Base-by-base conservation (phyloP, 1,284 basidiomycete species). In the Cutaneotrichosporon arboriforme region DNA sequence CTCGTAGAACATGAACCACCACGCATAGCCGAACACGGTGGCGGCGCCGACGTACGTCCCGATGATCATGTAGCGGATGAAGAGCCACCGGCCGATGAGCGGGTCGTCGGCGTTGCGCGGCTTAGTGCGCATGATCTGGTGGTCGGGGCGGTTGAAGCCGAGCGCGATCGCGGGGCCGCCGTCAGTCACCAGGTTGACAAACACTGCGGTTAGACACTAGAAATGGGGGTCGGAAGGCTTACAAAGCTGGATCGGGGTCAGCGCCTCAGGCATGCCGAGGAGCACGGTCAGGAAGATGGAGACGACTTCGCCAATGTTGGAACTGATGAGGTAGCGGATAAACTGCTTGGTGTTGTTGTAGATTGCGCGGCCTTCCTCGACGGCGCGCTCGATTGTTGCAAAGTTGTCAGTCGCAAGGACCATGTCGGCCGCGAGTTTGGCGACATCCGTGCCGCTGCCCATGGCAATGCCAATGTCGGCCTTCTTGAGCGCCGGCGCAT, bases 261-360 rank as follows among this genome's bases (percentile, higher is more conserved):
- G 79, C 50, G 94, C 94, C 75, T 98, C 96, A 17, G 96, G 94
- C 92, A 98, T 96, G 64, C 94, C 94, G 53, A 97, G 80, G 43
- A 97, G 80, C 21, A 97, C 94, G 3, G 94, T 97, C 63, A 97
- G 77, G 81, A 98, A 98, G 76, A 98, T 98, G 68, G 83, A 89
- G 69, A 97, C 92, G 60, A 97, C 94, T 74, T 97, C 93, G 58
- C 94, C 93, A 69, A 97, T 97, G 79, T 97, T 98, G 55, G 89
- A 93, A 39, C 91, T 96, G 76, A 98, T 78, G 49, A 80, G 63
- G 66, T 81, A 77, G 49, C 67, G 72, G 49, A 64, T 67, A 52
- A 98, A 98, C 70, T 94, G 90, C 77, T 97, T 97, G 47, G 92
- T 97, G 77, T 97, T 97, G 79, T 97, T 97, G 77, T 97, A 98